These are phyloP conservation scores for Didymella pinodella DNA, from an alignment of 2,329 filamentous ascomycete species.

Conservation along the genomic window DNA sequence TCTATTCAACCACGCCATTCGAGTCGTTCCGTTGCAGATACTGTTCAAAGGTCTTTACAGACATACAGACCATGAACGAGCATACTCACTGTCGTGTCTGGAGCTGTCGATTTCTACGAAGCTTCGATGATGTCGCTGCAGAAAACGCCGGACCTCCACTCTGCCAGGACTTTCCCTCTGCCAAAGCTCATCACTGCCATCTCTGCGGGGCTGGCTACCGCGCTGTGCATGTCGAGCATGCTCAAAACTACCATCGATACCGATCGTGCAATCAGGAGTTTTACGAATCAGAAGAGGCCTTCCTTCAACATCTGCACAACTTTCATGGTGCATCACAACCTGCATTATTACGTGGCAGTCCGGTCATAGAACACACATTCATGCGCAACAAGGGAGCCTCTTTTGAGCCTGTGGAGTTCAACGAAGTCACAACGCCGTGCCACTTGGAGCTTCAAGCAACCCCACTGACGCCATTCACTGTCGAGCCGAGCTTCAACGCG, in stretches of 20 bases:
- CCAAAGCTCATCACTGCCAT: constrained; percentile 48
- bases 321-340: constrained; percentile 44
- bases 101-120: constrained; percentile 47
- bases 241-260: constrained; percentile 45
- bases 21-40: constrained; percentile 48
- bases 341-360: constrained; percentile 34
- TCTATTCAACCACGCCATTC: constrained; percentile 38
- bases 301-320: constrained; percentile 46
- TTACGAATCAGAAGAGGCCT: constrained; percentile 45
- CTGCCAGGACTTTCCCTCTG: constrained; percentile 44
- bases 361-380: constrained; percentile 46
- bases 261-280: constrained; percentile 46
- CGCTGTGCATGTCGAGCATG: constrained; percentile 44
- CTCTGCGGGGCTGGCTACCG: constrained; percentile 47
- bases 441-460: constrained; percentile 34
- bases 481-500: constrained; percentile 12
- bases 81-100: constrained; percentile 48
- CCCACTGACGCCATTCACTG: constrained; percentile 39
- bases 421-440: constrained; percentile 44
- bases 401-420: constrained; percentile 47
- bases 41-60: constrained; percentile 45
- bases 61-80: constrained; percentile 42
- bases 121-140: constrained; percentile 45
- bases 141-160: constrained; percentile 44
- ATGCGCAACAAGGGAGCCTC: constrained; percentile 48